These are phyloP conservation scores for Teunomyces barrocoloradensis DNA, from an alignment of 805 yeast genomes.

Conservation along the genomic window DNA sequence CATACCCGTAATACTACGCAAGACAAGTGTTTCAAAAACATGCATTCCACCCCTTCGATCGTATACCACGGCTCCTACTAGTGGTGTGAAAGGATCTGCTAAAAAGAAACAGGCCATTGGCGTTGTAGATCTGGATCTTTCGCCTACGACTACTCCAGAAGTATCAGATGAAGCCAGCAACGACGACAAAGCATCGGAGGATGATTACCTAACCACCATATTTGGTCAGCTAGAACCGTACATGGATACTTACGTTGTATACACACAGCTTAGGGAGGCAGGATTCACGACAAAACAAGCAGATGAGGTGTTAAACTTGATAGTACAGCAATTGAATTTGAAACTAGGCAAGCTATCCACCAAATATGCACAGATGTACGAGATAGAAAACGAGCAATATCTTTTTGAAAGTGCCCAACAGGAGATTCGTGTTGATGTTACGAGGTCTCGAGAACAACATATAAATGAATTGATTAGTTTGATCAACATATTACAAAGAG, in stretches of 20 bases:
- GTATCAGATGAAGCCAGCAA: background rate
- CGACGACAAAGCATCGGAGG: constrained; percentile 11
- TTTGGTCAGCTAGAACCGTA: constrained; percentile 46
- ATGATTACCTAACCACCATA: constrained; percentile 54
- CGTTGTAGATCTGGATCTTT: background rate
- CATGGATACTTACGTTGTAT: constrained; percentile 51
- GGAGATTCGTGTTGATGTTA: constrained; percentile 77
- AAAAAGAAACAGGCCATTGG: background rate
- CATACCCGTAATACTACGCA: background rate
- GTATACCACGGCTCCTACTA: background rate
- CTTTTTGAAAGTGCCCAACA: constrained; percentile 90
- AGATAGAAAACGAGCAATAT: constrained; percentile 83
- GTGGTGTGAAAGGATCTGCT: background rate
- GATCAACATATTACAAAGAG: constrained; percentile 67
- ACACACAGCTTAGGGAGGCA: constrained; percentile 47
- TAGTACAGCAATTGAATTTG: constrained; percentile 43
- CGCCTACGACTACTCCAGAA: background rate
- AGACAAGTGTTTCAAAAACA: background rate
- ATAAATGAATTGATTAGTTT: constrained; percentile 64
- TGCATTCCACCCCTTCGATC: background rate
- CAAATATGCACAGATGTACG: constrained; percentile 54
- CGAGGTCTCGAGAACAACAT: constrained; percentile 66
- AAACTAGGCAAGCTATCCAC: constrained; percentile 43
- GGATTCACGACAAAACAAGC: constrained; percentile 66
- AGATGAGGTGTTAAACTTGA: constrained; percentile 51